phyloP scores from a whole-genome alignment of 768 basidiomycete species.

The Lentinula sp. region DNA sequence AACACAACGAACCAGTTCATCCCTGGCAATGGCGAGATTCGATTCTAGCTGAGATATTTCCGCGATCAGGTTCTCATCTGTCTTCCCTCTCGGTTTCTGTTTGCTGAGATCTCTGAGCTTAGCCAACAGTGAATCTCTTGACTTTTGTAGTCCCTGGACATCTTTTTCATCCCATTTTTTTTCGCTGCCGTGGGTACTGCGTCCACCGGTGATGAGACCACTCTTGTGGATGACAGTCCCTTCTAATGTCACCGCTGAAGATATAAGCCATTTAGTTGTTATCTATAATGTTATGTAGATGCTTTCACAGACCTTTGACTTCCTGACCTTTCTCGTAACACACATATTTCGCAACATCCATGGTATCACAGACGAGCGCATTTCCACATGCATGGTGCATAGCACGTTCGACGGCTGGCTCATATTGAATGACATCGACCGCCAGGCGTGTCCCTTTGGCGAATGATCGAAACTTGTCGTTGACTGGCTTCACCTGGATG shows the following conservation, averaged over 20 bases:
- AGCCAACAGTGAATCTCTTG: slow-evolving; percentile 62
- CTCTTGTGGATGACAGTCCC: slow-evolving; percentile 98
- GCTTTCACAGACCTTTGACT: slow-evolving; percentile 71
- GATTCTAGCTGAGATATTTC: slow-evolving; percentile 80
- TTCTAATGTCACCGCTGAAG: slow-evolving; percentile 86
- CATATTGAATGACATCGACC: slow-evolving; percentile 79
- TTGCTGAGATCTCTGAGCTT: slow-evolving; percentile 82
- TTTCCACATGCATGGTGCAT: slow-evolving; percentile 97
- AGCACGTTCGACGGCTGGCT: slow-evolving; percentile 83
- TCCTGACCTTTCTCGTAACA: slow-evolving; percentile 95
- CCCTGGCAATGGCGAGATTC: slow-evolving; percentile 63
- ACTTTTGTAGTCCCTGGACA: slow-evolving; percentile 69
- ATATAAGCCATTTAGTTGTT: neutral
- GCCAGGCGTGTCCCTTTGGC: slow-evolving; percentile 83
- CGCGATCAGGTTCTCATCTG: slow-evolving; percentile 71
- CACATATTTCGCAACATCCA: slow-evolving; percentile 87
- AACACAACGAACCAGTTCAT: slow-evolving; percentile 65
- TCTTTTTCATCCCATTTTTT: slow-evolving; percentile 97
- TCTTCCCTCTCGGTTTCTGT: slow-evolving; percentile 76
- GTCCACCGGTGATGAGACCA: slow-evolving; percentile 94
- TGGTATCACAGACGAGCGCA: slow-evolving; percentile 90
- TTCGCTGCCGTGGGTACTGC: slow-evolving; percentile 64
- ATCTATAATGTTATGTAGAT: neutral
- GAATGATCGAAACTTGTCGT: slow-evolving; percentile 91
- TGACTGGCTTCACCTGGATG: slow-evolving; percentile 88